Conservation (phyloP, 371 early-diverging fungal genomes). For the Parasitella parasitica region DNA sequence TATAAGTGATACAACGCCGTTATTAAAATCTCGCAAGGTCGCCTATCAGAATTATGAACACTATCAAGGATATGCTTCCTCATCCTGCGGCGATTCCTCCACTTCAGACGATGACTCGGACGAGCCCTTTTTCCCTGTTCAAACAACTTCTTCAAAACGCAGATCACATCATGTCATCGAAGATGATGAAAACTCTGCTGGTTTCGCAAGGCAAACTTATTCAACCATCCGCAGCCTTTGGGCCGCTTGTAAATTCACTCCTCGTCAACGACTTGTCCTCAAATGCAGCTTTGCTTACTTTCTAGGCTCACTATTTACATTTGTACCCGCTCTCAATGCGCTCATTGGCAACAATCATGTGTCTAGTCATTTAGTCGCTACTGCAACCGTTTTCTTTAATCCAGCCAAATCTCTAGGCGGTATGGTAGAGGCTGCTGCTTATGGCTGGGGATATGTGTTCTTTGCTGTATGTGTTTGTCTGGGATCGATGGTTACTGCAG, state of each 20-base stretch:
- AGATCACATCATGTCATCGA: conserved; percentile 6
- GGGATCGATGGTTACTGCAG: conserved; percentile 57
- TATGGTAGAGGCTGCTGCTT: conserved; percentile 66
- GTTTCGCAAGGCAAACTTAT: background rate
- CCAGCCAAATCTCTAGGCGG: conserved; percentile 68
- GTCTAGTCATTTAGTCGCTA: conserved; percentile 64
- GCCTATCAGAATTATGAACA: conserved; percentile 7
- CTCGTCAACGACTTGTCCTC: conserved; percentile 47
- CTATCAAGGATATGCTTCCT: background rate
- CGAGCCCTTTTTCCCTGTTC: conserved; percentile 33
- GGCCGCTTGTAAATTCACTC: conserved; percentile 12
- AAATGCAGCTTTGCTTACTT: conserved; percentile 69
- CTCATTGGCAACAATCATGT: conserved; percentile 37
- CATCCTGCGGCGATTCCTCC: conserved; percentile 12
- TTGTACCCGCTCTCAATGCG: conserved; percentile 54
- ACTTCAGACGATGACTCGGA: conserved; percentile 28
- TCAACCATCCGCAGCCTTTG: background rate
- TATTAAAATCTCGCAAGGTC: conserved; percentile 21
- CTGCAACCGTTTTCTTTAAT: conserved; percentile 68
- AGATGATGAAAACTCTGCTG: background rate
- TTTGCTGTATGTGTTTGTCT: conserved; percentile 55
- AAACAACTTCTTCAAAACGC: background rate
- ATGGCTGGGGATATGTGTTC: conserved; percentile 55
- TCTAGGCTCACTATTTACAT: conserved; percentile 61
- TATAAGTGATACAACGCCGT: conserved; percentile 19